A percentile compares a stretch with the other conserved stretches of the same genome.
Evolutionary conservation across 1,139 yeast species (phyloP).

Genomic region (Entelexis sorbosivorans): DNA sequence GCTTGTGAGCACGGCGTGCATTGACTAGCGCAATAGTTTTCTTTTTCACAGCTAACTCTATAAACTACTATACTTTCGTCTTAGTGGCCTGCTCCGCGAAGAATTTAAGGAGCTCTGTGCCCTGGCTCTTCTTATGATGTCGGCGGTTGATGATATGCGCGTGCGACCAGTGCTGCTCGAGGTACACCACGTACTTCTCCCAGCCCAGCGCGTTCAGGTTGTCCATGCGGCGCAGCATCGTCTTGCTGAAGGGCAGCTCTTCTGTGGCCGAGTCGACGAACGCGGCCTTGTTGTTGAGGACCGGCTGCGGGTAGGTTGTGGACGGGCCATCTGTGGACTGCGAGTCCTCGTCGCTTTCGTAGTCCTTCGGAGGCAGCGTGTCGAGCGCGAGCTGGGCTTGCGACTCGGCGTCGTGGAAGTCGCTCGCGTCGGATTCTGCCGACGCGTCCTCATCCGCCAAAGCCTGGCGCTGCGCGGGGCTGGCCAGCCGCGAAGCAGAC

Average conservation of each 20-base stretch:
- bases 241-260: conserved; percentile 1
- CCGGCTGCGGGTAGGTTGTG: neutral
- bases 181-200: conserved; percentile 27
- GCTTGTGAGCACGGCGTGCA: no score
- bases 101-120: conserved; percentile 25
- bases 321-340: neutral
- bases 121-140: conserved; percentile 25
- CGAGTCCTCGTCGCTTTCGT: neutral
- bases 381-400: neutral
- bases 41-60: no score
- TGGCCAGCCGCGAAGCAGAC: neutral
- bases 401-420: neutral
- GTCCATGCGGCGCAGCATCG: conserved; percentile 8
- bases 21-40: no score
- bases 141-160: conserved; percentile 28
- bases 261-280: neutral
- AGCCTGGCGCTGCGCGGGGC: neutral
- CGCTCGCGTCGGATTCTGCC: neutral
- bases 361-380: neutral
- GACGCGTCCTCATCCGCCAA: neutral
- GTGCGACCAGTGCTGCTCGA: conserved; percentile 25
- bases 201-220: conserved; percentile 26
- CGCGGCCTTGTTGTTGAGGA: neutral
- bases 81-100: conserved; percentile 15
- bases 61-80: neutral